phyloP scores from a whole-genome alignment of 202 grass and related monocot species.

The Eragrostis tef region DNA sequence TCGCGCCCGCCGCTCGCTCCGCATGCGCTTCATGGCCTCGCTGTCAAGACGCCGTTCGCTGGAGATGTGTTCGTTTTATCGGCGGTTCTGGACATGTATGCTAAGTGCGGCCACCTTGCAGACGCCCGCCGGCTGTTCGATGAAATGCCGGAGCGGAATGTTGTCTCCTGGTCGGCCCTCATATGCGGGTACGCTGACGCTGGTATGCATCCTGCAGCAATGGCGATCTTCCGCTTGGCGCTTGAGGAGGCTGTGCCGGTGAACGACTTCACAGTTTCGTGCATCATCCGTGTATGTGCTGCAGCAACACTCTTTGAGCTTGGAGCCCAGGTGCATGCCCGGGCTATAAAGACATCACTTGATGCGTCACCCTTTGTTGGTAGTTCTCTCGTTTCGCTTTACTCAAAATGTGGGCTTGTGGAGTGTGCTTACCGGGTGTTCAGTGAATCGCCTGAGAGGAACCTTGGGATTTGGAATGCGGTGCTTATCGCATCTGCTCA shows the following conservation, averaged over 20 bases:
- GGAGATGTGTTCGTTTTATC: slow-evolving; percentile 76
- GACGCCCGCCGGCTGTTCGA: slow-evolving; percentile 71
- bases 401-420: slow-evolving; percentile 89
- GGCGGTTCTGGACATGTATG: slow-evolving; percentile 76
- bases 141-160: slow-evolving; percentile 78
- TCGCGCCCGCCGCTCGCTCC: background rate
- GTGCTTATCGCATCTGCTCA: slow-evolving; percentile 77
- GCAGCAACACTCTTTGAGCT: slow-evolving; percentile 66
- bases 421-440: slow-evolving; percentile 75
- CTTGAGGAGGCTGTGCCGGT: slow-evolving; percentile 59
- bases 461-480: slow-evolving; percentile 89
- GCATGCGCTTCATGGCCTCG: slow-evolving; percentile 14
- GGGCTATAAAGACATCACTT: slow-evolving; percentile 66
- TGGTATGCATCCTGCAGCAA: slow-evolving; percentile 51
- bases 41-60: slow-evolving; percentile 67
- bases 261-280: slow-evolving; percentile 86
- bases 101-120: slow-evolving; percentile 57
- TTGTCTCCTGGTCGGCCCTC: slow-evolving; percentile 89
- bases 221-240: slow-evolving; percentile 63
- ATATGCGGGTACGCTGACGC: slow-evolving; percentile 74
- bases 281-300: slow-evolving; percentile 70
- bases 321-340: slow-evolving; percentile 69
- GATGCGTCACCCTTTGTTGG: slow-evolving; percentile 76
- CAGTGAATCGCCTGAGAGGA: slow-evolving; percentile 55
- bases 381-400: slow-evolving; percentile 73